These are phyloP conservation scores for Epichloe scottii DNA, from an alignment of 2,329 filamentous ascomycete genomes.

Conservation along the genomic window DNA sequence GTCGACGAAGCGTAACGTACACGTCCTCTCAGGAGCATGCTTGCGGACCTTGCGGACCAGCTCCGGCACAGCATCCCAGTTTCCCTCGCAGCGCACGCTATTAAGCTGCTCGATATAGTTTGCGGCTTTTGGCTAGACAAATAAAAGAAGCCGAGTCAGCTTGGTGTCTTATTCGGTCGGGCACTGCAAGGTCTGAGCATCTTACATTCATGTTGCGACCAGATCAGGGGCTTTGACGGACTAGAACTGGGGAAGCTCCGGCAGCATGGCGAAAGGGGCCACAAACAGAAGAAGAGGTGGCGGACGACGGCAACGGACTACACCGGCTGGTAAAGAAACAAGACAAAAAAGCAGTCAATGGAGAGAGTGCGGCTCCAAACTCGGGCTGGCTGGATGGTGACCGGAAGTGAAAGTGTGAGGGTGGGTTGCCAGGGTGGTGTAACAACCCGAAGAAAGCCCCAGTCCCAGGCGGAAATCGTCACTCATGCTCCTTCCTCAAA, in stretches of 20 bases:
- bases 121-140: conserved; percentile 56
- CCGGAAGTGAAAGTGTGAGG: no score
- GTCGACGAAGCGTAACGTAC: conserved; percentile 38
- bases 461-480: no score
- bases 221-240: conserved; percentile 14
- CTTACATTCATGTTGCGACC: conserved; percentile 25
- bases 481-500: no score
- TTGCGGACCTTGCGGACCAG: conserved; percentile 88
- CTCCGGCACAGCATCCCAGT: conserved; percentile 79
- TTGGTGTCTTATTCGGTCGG: not conserved
- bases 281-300: not conserved
- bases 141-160: conserved; percentile 6
- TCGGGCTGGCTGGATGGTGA: not conserved
- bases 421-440: no score
- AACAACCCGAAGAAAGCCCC: no score
- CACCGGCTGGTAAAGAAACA: not conserved
- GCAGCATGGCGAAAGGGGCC: conserved; percentile 10
- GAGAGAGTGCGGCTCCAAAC: not conserved
- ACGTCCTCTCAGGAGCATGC: conserved; percentile 74
- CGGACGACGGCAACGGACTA: not conserved
- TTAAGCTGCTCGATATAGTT: conserved; percentile 77
- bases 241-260: conserved; percentile 12
- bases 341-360: not conserved
- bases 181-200: not conserved
- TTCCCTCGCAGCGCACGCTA: conserved; percentile 72